Base-by-base conservation (phyloP, 352 stramenopile genomes). In the Pythium vanterpoolii region DNA sequence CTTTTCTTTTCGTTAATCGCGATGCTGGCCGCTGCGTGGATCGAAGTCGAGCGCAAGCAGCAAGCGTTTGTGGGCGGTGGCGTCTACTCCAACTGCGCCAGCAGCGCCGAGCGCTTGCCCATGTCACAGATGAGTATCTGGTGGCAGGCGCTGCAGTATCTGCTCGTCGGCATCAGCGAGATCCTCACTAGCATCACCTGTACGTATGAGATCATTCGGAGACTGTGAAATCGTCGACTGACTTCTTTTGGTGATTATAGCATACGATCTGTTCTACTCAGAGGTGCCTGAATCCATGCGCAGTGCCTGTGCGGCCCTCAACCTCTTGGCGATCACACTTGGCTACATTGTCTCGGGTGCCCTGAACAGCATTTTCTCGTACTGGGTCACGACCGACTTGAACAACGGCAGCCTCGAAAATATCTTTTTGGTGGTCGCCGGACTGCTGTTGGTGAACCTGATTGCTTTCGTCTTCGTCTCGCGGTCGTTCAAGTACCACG, bases 231-330 rank as follows among this genome's bases (percentile, higher is more conserved):
- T 47, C n/a, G 23, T 28, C 11, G 28, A 30, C 19, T 39, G 23
- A 31, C 43, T 24, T n/a, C 40, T 68, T 36, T 46, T 11, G 14
- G 6, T 52, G 19, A 9, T 16, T 44, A 23, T 60, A 88, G 74
- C 86, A 2, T 94, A 94, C 69, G 86, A 94, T 59, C 68, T 97
- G 23, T 97, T 97, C 66, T 97, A 97, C 69, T 93, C 86, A 16
- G 87, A 97, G 64, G 89, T 96, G 3, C 90, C 90, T 4, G 79
- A 89, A 69, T 85, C 80, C 28, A 97, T 97, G 90, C 80, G 89
- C 39, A 96, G 88, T 54, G 83, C 96, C 5, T 95, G 86, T 51
- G 86, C 96, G 49, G 86, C 89, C 7, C 77, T 96, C 14, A 97
- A 97, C 60, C 53, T 97, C 26, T 65, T 97, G 23, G 96, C 89